Evolutionary conservation across 2,329 filamentous ascomycete genomes (phyloP), one percentile per base, ranked within the genome.

Genomic region (Hypoxylon sp.): DNA sequence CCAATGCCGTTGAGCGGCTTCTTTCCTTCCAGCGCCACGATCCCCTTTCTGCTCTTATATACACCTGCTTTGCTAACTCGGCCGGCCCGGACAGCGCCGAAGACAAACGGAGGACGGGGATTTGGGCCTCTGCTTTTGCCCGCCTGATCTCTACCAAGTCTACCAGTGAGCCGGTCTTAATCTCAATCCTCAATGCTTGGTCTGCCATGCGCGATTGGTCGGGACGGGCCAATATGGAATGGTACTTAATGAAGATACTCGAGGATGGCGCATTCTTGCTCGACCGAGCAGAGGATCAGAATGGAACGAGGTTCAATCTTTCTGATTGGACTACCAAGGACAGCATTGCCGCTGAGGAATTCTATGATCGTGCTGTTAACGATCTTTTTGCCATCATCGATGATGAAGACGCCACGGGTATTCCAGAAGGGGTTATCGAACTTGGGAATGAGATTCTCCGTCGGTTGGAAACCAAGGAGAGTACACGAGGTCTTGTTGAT

Each of bases 211-310:
- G 93, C 69, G 91, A 95, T 79, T 98, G 95, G 95, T 92, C 93
- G 44, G 94, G 94, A 64, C 94, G 92, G 75, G 89, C 91, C 73
- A 96, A 94, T 71, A 90, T 99, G 85, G 95, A 98, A 81, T 92
- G 94, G 81, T 98, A 95, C 79, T 88, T 99, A 11, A 96, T 97
- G 92, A 93, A 96, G 78, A 93, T 97, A 67, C 88, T 99, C 33
- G 93, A 97, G 81, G 92, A 97, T 75, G 96, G 96, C 72, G 92
- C 94, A 42, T 98, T 98, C 77, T 85, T 98, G 64, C 85, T 98
- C 74, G 94, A 97, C 77, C 91, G 92, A 77, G 90, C 93, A 75
- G 92, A 95, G 79, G 92, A 94, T 77, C 91, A 93, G 74, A 87
- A 92, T 69, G 88, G 90, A 37, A 90, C 90, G 67, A 85, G 91